These are phyloP conservation scores for Fusarium sp. DNA, from an alignment of 2,329 filamentous ascomycete species.

Conservation along the genomic window DNA sequence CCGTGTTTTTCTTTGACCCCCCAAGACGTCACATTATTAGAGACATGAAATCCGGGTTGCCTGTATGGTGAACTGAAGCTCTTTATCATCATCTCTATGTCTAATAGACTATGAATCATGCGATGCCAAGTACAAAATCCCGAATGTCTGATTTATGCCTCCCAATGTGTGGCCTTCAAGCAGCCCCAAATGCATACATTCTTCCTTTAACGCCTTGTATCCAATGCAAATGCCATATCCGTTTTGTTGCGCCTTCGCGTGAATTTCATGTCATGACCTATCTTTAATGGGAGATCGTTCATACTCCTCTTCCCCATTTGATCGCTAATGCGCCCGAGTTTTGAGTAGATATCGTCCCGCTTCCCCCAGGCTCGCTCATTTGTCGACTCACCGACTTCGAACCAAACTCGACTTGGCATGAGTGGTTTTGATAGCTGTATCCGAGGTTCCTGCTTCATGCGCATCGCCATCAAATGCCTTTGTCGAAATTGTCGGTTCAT, in stretches of 20 bases:
- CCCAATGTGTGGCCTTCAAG: neutral
- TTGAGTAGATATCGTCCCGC: neutral
- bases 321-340: neutral
- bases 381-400: neutral
- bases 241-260: slow-evolving; percentile 14
- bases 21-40: neutral
- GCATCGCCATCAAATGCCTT: neutral
- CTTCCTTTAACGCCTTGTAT: slow-evolving; percentile 33
- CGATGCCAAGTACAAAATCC: neutral
- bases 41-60: neutral
- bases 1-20: no score
- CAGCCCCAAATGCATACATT: slow-evolving; percentile 7
- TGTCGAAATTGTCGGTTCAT: neutral
- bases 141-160: slow-evolving; percentile 3
- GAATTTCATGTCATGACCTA: neutral
- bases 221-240: slow-evolving; percentile 30
- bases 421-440: neutral
- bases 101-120: neutral
- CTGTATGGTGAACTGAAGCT: neutral
- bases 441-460: neutral
- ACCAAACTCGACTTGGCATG: neutral
- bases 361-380: neutral
- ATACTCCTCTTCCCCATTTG: neutral
- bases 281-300: neutral
- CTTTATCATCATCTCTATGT: neutral